phyloP scores from a whole-genome alignment of 1,284 basidiomycete species.

The Sanghuangporus weigelae region DNA sequence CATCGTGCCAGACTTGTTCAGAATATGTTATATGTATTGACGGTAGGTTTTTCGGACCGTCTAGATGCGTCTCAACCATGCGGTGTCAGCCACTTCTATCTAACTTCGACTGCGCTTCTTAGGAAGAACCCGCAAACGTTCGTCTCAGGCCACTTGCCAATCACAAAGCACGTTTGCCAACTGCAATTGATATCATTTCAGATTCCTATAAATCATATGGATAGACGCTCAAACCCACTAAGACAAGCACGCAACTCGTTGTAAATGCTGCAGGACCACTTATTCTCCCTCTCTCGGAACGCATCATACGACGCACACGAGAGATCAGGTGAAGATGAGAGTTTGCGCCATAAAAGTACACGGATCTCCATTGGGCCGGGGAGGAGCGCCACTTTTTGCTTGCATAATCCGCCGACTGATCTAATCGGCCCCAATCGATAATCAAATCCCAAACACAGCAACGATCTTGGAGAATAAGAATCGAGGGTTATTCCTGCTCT shows the following conservation, averaged over 20 bases:
- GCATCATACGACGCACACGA: not conserved
- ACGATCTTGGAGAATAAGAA: not conserved
- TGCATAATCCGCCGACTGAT: slow-evolving; percentile 2
- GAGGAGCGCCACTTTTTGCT: not conserved
- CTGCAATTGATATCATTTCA: not conserved
- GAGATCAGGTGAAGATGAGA: not conserved
- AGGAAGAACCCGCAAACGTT: not conserved
- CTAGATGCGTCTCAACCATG: not conserved
- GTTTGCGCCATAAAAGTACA: not conserved
- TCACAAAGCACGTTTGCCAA: not conserved
- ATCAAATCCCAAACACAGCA: slow-evolving; percentile 1
- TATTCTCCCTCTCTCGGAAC: not conserved
- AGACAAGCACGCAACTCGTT: not conserved
- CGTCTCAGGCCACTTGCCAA: not conserved
- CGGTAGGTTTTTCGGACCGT: not conserved
- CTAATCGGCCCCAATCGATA: slow-evolving; percentile 2
- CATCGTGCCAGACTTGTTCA: not conserved
- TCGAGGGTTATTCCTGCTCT: not conserved
- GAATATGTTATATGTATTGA: not conserved
- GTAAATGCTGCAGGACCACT: not conserved
- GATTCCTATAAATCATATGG: not conserved
- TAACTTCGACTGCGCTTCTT: not conserved
- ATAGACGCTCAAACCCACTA: not conserved
- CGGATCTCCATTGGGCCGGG: not conserved
- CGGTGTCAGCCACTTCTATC: not conserved